phyloP scores from a whole-genome alignment of 2,329 filamentous ascomycete genomes.

The Aspergillus melleus region DNA sequence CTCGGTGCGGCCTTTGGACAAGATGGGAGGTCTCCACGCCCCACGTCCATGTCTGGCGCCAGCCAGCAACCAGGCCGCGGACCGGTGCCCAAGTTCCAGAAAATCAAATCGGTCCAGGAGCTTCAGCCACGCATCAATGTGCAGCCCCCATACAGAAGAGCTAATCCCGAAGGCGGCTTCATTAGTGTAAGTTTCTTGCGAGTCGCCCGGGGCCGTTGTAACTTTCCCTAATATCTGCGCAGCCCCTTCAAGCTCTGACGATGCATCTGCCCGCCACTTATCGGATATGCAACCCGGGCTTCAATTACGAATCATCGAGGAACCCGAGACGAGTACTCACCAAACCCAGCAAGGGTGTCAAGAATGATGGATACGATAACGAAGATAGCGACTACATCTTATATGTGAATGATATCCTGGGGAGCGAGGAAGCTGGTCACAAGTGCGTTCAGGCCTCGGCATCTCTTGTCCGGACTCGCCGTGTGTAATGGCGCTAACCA shows the following conservation, averaged over 20 bases:
- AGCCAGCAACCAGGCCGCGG: constrained; percentile 54
- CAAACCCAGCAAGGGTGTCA: constrained; percentile 96
- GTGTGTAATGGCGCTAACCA: constrained; percentile 12
- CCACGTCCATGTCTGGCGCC: constrained; percentile 50
- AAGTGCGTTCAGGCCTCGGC: constrained; percentile 61
- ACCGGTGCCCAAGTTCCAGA: constrained; percentile 84
- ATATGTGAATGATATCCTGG: constrained; percentile 97
- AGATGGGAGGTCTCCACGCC: constrained; percentile 52
- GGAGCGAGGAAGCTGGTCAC: constrained; percentile 95
- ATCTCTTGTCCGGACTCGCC: background rate
- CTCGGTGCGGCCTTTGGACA: constrained; percentile 67
- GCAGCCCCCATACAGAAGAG: constrained; percentile 87
- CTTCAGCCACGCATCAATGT: constrained; percentile 78
- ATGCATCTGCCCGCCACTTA: constrained; percentile 92
- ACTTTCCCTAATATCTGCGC: constrained; percentile 21
- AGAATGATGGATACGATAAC: constrained; percentile 98
- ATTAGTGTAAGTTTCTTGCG: constrained; percentile 71
- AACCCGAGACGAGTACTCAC: constrained; percentile 95
- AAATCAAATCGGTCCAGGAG: constrained; percentile 70
- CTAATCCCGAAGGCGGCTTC: constrained; percentile 95
- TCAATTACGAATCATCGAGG: constrained; percentile 97
- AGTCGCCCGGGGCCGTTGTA: background rate
- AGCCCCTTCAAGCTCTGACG: constrained; percentile 95
- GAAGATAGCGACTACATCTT: constrained; percentile 99
- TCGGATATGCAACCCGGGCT: constrained; percentile 94